A percentile compares a stretch with the other conserved stretches of the same genome.
Conservation (phyloP, 2,329 filamentous ascomycete genomes). For the Zalaria obscura region DNA sequence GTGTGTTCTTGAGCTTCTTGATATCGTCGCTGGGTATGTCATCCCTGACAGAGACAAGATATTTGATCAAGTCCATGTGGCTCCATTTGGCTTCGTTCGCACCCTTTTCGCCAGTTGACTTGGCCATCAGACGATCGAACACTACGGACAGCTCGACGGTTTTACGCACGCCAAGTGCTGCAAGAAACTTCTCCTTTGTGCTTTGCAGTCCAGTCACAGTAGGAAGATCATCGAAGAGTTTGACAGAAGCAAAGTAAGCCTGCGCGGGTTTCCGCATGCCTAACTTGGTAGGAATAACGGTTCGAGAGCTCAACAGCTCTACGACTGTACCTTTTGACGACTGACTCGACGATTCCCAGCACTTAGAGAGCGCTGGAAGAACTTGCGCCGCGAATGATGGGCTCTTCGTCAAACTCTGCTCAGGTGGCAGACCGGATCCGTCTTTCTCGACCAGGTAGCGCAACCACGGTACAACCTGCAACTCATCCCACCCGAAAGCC, state of each 20-base stretch:
- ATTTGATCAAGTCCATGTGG: slow-evolving; percentile 88
- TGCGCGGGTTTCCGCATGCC: slow-evolving; percentile 79
- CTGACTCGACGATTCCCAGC: slow-evolving; percentile 68
- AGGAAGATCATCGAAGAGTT: slow-evolving; percentile 86
- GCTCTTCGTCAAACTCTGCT: slow-evolving; percentile 57
- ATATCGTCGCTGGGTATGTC: slow-evolving; percentile 81
- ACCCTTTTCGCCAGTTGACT: slow-evolving; percentile 31
- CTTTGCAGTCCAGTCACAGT: slow-evolving; percentile 60
- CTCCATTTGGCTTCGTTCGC: slow-evolving; percentile 56
- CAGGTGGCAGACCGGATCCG: slow-evolving; percentile 42
- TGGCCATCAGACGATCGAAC: slow-evolving; percentile 67
- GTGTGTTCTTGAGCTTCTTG: slow-evolving; percentile 59
- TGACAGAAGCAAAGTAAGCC: slow-evolving; percentile 86
- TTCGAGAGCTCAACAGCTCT: slow-evolving; percentile 48
- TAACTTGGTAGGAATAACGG: slow-evolving; percentile 77
- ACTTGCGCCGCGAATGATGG: slow-evolving; percentile 64
- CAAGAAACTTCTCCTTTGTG: slow-evolving; percentile 82
- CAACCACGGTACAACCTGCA: slow-evolving; percentile 79
- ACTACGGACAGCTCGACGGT: slow-evolving; percentile 91
- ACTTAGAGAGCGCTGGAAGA: slow-evolving; percentile 69
- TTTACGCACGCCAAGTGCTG: slow-evolving; percentile 76
- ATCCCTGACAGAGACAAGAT: slow-evolving; percentile 74
- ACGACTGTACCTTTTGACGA: slow-evolving; percentile 52
- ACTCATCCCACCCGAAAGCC: slow-evolving; percentile 70
- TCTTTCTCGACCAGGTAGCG: slow-evolving; percentile 61